Conservation (phyloP, 2,329 filamentous ascomycete species). For the Coleophoma crateriformis region DNA sequence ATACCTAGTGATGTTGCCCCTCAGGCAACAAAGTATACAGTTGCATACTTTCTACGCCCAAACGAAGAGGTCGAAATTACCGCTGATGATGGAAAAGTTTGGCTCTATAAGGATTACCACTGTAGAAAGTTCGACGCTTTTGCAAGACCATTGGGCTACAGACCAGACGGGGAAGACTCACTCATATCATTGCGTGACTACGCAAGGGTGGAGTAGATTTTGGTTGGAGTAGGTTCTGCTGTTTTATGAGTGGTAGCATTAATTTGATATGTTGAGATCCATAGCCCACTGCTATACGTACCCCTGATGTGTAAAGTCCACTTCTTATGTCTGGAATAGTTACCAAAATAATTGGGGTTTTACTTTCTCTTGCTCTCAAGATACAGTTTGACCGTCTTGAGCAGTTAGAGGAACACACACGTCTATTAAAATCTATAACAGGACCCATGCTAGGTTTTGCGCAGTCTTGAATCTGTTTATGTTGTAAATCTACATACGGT, state of each 20-base stretch:
- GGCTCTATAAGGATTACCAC: constrained; percentile 1
- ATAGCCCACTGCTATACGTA: not conserved
- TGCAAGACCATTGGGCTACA: constrained; percentile 1
- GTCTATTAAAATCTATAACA: not conserved
- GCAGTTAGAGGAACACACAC: not conserved
- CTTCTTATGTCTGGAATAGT: not conserved
- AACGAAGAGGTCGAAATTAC: not conserved
- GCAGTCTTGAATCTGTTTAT: not conserved
- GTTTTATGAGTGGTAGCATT: not conserved
- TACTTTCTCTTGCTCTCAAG: not conserved
- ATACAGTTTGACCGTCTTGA: not conserved
- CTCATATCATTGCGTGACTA: constrained; percentile 1
- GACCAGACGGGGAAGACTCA: not conserved
- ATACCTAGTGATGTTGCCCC: constrained; percentile 1
- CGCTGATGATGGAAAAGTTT: constrained; percentile 1
- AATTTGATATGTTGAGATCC: not conserved
- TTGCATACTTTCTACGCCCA: constrained; percentile 1
- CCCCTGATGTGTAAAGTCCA: not conserved
- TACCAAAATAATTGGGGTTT: not conserved
- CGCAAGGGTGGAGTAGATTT: not conserved
- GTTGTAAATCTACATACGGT: not conserved
- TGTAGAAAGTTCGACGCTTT: constrained; percentile 2
- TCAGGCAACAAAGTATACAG: constrained; percentile 1
- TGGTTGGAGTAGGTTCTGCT: not conserved
- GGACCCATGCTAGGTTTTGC: not conserved